These are phyloP conservation scores for Barnettozyma californica DNA, from an alignment of 805 yeast species.

Conservation along the genomic window DNA sequence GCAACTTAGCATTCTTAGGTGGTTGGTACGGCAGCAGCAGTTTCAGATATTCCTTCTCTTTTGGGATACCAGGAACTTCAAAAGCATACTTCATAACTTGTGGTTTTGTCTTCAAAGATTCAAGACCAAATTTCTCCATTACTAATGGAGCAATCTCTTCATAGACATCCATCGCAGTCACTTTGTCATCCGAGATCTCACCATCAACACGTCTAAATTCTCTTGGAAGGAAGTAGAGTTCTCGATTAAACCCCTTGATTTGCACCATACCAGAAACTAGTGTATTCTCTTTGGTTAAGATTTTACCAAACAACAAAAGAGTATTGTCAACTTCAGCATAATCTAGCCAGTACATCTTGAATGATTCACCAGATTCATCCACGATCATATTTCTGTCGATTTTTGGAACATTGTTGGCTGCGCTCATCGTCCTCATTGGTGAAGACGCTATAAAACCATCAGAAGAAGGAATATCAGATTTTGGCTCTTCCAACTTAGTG, in stretches of 20 bases:
- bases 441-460: constrained; percentile 15
- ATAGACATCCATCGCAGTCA: constrained; percentile 61
- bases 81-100: constrained; percentile 80
- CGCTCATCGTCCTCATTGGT: constrained; percentile 9
- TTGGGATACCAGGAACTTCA: constrained; percentile 76
- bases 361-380: constrained; percentile 30
- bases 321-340: constrained; percentile 71
- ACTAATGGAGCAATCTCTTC: constrained; percentile 70
- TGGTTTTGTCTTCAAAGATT: constrained; percentile 62
- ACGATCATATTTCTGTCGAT: constrained; percentile 19
- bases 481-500: constrained; percentile 14
- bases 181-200: constrained; percentile 34
- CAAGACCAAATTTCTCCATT: constrained; percentile 56
- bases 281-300: constrained; percentile 50
- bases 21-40: constrained; percentile 71
- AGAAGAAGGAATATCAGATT: constrained; percentile 4
- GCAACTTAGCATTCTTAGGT: constrained; percentile 42
- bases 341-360: constrained; percentile 88
- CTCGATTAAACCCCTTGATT: constrained; percentile 62
- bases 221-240: constrained; percentile 75
- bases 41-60: constrained; percentile 73
- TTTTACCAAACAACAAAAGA: constrained; percentile 76
- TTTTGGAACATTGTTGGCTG: constrained; percentile 11
- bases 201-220: constrained; percentile 40
- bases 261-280: constrained; percentile 74